A percentile compares a stretch with the other conserved stretches of the same genome.
Evolutionary conservation across 345 rosid genomes (phyloP).

Genomic region (Psidium friedrichsthalianum): DNA sequence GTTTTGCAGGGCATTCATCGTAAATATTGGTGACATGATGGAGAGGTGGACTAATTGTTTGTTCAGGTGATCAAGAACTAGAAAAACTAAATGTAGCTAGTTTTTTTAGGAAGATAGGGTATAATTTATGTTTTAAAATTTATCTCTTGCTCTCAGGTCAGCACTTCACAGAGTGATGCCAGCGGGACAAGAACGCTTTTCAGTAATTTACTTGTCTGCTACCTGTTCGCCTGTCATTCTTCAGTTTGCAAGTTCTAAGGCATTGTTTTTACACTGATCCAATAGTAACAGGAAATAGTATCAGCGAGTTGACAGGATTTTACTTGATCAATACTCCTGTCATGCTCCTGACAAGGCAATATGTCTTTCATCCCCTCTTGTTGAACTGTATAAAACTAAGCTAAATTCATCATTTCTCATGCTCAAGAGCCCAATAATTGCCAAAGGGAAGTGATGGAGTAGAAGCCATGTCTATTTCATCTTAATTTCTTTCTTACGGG

Average conservation of each 20-base stretch:
- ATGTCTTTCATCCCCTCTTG: not conserved
- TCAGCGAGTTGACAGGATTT: not conserved
- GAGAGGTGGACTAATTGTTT: conserved; percentile 86
- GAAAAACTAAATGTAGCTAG: not conserved
- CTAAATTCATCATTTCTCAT: not conserved
- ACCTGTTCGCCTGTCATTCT: not conserved
- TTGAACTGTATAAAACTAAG: not conserved
- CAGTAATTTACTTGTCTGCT: conserved; percentile 37
- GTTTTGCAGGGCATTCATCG: conserved; percentile 50
- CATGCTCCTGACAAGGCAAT: not conserved
- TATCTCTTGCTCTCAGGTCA: conserved; percentile 31
- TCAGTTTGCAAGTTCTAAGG: not conserved
- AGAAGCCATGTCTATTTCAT: not conserved
- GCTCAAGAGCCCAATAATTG: not conserved
- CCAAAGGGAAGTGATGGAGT: not conserved
- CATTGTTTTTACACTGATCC: not conserved
- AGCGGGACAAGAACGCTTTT: conserved; percentile 63
- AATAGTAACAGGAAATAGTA: not conserved
- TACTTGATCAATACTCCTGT: not conserved
- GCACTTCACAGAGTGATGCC: conserved; percentile 78
- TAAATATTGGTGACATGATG: conserved; percentile 74
- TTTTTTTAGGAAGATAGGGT: not conserved
- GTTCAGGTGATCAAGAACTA: conserved; percentile 37
- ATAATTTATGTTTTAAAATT: not conserved
- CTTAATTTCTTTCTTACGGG: not conserved